These are phyloP conservation scores for Ichthyophthirius multifiliis DNA, from an alignment of 169 alveolate species.

Conservation along the genomic window DNA sequence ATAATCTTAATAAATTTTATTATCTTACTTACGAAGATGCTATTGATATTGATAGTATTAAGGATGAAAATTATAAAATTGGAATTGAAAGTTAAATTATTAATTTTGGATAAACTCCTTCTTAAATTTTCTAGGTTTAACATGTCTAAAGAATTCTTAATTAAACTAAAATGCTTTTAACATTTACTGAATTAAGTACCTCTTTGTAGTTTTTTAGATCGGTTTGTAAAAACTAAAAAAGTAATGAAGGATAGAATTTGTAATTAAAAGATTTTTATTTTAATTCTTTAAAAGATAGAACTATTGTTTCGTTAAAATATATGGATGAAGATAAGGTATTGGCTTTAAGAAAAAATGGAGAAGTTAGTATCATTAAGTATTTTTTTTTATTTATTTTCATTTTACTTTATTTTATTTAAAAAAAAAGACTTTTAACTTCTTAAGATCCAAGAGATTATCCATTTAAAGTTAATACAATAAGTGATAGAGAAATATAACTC, in stretches of 20 bases:
- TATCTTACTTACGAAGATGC: constrained; percentile 44
- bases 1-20: constrained; percentile 53
- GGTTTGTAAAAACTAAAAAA: not conserved
- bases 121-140: not conserved
- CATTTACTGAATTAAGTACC: not conserved
- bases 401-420: not conserved
- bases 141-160: not conserved
- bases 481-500: not conserved
- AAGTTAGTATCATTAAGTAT: not conserved
- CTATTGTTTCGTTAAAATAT: not conserved
- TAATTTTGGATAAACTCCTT: constrained; percentile 40
- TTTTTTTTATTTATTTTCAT: not conserved
- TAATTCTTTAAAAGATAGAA: not conserved
- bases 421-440: not conserved
- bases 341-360: not conserved
- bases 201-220: not conserved
- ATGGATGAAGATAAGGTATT: not conserved
- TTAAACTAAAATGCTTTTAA: too few relatives aligned
- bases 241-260: not conserved
- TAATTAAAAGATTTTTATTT: not conserved
- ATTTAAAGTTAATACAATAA: not conserved
- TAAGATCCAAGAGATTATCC: not conserved
- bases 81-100: constrained; percentile 31
- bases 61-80: constrained; percentile 23
- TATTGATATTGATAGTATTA: constrained; percentile 16